Percentiles rank a stretch among this genome's conserved stretches.
Conservation (phyloP, 140 eudicot genomes). For the Erigeron philadelphicus region DNA sequence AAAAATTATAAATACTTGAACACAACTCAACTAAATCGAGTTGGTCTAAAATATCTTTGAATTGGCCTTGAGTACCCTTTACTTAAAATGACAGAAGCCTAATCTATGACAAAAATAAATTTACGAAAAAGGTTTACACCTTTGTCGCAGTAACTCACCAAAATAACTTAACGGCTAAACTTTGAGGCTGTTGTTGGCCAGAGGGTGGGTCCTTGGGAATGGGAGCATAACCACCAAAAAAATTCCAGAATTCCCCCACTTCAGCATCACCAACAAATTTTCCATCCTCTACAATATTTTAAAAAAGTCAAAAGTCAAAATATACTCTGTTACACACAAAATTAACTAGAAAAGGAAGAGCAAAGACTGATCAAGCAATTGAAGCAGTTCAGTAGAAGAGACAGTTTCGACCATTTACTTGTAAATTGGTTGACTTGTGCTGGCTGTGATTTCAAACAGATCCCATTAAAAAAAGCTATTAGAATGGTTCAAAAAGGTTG, state of each 20-base stretch:
- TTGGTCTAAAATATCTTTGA: no score
- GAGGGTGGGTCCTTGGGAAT: slow-evolving; percentile 53
- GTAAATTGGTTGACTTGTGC: background rate
- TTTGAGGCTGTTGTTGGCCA: slow-evolving; percentile 30
- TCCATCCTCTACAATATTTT: slow-evolving; percentile 59
- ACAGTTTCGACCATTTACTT: background rate
- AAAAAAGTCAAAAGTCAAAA: slow-evolving; percentile 15
- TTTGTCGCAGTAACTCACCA: slow-evolving; percentile 42
- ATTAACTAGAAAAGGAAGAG: background rate
- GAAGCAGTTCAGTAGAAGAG: background rate
- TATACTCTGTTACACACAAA: background rate
- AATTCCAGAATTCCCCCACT: slow-evolving; percentile 81
- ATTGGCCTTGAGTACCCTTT: no score
- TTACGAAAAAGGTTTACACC: background rate
- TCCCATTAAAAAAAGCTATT: background rate
- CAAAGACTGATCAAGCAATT: background rate
- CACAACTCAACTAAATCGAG: no score
- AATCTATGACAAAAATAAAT: background rate
- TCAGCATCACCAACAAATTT: slow-evolving; percentile 77
- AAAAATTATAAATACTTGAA: no score
- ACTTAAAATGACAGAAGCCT: slow-evolving; percentile 11
- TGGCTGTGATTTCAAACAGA: background rate
- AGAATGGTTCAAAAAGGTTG: background rate
- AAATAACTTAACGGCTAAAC: slow-evolving; percentile 40
- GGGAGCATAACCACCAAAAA: slow-evolving; percentile 86